These are phyloP conservation scores for Marasmius sp. DNA, from an alignment of 1,284 basidiomycete genomes.

Conservation along the genomic window DNA sequence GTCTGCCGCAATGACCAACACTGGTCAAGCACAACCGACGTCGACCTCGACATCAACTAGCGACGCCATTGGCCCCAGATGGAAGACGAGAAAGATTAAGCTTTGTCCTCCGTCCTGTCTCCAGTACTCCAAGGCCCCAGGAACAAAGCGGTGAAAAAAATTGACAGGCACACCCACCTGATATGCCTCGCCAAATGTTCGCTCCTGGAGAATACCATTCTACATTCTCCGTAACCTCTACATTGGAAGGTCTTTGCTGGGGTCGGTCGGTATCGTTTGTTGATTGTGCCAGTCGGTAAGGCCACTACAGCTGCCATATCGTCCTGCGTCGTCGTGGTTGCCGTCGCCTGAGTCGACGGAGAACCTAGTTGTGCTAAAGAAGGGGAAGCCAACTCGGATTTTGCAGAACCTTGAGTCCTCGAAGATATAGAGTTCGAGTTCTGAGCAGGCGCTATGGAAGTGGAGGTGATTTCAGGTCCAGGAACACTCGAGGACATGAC, in stretches of 20 bases:
- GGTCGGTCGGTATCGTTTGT: constrained; percentile 71
- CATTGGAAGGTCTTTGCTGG: constrained; percentile 94
- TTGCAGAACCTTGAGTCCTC: not conserved
- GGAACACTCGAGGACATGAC: not conserved
- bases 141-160: constrained; percentile 22
- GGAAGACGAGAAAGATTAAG: not conserved
- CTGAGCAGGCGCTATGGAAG: not conserved
- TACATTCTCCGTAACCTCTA: constrained; percentile 91
- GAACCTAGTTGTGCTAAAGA: not conserved
- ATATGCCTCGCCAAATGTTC: constrained; percentile 96
- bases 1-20: too few relatives aligned
- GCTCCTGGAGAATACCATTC: constrained; percentile 94
- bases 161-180: constrained; percentile 51
- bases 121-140: not conserved
- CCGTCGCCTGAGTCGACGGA: not conserved
- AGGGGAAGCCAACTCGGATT: not conserved
- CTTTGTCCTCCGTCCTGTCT: not conserved
- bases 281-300: not conserved
- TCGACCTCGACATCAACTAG: not conserved
- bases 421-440: not conserved
- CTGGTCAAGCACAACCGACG: too few relatives aligned
- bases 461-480: not conserved
- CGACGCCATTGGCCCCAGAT: not conserved
- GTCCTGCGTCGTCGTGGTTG: constrained; percentile 5
- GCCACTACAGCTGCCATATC: not conserved